Percentiles rank a stretch among this genome's conserved stretches.
Evolutionary conservation across 1,284 basidiomycete genomes (phyloP).

Genomic region (Ganoderma multipileum): DNA sequence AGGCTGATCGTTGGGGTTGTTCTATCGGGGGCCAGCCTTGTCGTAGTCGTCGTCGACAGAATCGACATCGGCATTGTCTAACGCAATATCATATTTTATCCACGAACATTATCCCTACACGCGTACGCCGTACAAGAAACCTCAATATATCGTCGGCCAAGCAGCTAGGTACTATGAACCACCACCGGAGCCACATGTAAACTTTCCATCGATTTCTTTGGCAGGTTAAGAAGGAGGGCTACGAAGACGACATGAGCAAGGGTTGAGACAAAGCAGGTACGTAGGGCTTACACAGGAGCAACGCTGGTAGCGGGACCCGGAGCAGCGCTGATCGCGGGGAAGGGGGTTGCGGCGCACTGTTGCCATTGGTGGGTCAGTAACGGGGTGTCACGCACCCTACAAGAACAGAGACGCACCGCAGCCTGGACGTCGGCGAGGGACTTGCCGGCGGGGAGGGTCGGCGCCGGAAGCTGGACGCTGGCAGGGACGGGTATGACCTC

Average conservation of each 20-base stretch:
- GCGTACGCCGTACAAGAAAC: neutral
- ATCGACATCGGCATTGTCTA: too few relatives aligned
- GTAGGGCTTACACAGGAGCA: conserved; percentile 29
- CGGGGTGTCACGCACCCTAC: neutral
- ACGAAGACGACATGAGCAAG: neutral
- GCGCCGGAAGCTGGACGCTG: conserved; percentile 22
- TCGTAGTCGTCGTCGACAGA: too few relatives aligned
- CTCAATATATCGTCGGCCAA: neutral
- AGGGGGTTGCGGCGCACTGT: conserved; percentile 36
- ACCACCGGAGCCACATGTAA: neutral
- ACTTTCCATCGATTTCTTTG: neutral
- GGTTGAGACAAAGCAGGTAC: neutral
- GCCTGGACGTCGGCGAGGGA: conserved; percentile 38
- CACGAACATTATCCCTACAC: neutral
- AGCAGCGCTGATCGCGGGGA: conserved; percentile 38
- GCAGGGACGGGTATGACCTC: conserved; percentile 15
- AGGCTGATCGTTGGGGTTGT: too few relatives aligned
- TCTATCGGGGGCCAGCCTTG: too few relatives aligned
- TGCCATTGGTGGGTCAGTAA: neutral
- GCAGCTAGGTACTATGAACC: neutral
- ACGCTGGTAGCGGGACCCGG: conserved; percentile 33
- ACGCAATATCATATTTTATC: neutral
- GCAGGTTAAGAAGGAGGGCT: conserved; percentile 7
- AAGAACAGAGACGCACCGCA: conserved; percentile 20
- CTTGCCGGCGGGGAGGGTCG: conserved; percentile 42